These are phyloP conservation scores for Eucalyptus curtisii DNA, from an alignment of 345 rosid genomes.

Conservation along the genomic window DNA sequence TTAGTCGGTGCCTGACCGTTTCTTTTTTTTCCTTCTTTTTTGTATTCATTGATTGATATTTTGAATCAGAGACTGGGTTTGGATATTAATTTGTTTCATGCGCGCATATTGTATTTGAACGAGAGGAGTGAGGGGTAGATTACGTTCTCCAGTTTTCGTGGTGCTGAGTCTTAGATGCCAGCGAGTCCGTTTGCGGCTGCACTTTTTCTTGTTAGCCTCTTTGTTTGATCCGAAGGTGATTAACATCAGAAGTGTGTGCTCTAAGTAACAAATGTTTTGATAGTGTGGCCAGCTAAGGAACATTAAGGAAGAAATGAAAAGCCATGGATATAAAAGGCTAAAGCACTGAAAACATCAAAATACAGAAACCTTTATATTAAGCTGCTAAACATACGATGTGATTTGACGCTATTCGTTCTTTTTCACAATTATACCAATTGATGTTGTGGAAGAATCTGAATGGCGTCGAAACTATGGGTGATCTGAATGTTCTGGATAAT, in stretches of 20 bases:
- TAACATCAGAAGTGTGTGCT: neutral
- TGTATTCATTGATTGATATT: neutral
- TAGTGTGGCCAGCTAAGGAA: too few species aligned
- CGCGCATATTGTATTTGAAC: neutral
- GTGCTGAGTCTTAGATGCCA: neutral
- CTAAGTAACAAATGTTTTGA: too few species aligned
- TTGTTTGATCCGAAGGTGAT: neutral
- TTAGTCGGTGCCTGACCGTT: neutral
- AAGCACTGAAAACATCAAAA: neutral
- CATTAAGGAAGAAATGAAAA: too few species aligned
- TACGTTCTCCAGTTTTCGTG: neutral
- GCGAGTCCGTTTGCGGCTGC: neutral
- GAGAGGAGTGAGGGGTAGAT: neutral
- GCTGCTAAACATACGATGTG: neutral
- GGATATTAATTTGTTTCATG: neutral
- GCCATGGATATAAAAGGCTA: neutral
- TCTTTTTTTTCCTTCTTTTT: neutral
- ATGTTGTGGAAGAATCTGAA: constrained; percentile 90
- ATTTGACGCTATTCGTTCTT: neutral
- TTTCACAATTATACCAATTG: constrained; percentile 42
- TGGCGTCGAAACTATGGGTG: constrained; percentile 66
- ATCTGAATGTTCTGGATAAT: constrained; percentile 71
- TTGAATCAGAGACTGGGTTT: neutral
- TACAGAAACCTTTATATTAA: neutral
- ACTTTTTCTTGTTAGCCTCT: neutral